Evolutionary conservation across 1,139 yeast species (phyloP).

Genomic region (Yamadazyma pseudoaaseri): DNA sequence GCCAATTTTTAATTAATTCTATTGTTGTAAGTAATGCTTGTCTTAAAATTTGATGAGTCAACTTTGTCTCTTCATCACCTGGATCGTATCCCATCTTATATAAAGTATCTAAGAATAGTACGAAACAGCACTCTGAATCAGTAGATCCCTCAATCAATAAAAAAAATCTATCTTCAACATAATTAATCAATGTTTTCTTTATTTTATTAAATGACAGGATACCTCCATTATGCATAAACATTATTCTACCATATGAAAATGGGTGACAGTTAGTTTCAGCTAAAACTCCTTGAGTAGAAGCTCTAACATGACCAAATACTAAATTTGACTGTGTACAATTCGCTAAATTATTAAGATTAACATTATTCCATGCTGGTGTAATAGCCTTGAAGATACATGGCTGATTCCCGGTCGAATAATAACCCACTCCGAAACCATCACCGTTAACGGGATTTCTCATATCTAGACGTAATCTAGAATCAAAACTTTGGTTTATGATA

Average conservation of each 20-base stretch:
- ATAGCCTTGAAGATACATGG: slow-evolving; percentile 77
- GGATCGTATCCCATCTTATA: slow-evolving; percentile 78
- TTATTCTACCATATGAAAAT: slow-evolving; percentile 76
- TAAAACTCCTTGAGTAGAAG: slow-evolving; percentile 91
- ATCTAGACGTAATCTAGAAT: slow-evolving; percentile 82
- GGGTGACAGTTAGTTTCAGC: slow-evolving; percentile 97
- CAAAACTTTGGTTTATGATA: slow-evolving; percentile 93
- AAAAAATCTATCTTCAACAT: slow-evolving; percentile 78
- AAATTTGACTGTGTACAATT: slow-evolving; percentile 80
- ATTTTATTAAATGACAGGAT: slow-evolving; percentile 70
- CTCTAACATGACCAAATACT: slow-evolving; percentile 94
- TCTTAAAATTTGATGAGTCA: slow-evolving; percentile 59
- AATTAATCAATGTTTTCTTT: slow-evolving; percentile 69
- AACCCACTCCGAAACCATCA: slow-evolving; percentile 97
- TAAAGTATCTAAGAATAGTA: slow-evolving; percentile 76
- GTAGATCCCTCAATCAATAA: slow-evolving; percentile 87
- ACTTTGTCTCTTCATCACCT: slow-evolving; percentile 22
- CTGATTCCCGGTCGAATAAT: slow-evolving; percentile 56
- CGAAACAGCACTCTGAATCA: slow-evolving; percentile 94
- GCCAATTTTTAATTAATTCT: slow-evolving; percentile 71
- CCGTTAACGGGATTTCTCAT: slow-evolving; percentile 92
- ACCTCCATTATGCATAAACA: slow-evolving; percentile 98
- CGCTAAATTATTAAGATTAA: slow-evolving; percentile 80
- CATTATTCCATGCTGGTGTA: slow-evolving; percentile 97
- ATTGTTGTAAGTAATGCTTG: slow-evolving; percentile 74